phyloP scores from a whole-genome alignment of 2,329 filamentous ascomycete genomes.

The Tolypocladium nubicola region DNA sequence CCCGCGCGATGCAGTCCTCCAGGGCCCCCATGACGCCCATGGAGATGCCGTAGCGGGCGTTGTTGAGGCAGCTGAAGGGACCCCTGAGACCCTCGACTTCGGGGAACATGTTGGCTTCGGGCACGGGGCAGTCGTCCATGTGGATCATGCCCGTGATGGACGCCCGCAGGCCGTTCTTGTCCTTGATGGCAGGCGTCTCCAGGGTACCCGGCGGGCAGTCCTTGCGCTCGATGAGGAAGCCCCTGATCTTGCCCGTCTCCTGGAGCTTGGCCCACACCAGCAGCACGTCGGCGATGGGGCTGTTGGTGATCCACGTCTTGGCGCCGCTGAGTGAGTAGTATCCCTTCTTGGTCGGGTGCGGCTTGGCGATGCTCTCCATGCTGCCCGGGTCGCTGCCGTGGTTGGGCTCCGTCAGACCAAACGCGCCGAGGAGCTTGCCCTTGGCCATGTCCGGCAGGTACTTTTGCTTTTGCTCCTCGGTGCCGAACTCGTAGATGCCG shows the following conservation, averaged over 20 bases:
- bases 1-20: constrained; percentile 77
- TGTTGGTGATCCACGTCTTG: constrained; percentile 96
- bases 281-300: constrained; percentile 75
- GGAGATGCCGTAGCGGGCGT: constrained; percentile 84
- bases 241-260: constrained; percentile 85
- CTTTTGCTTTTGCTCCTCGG: constrained; percentile 77
- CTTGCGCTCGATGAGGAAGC: constrained; percentile 79
- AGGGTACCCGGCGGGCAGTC: constrained; percentile 80
- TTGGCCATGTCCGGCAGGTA: constrained; percentile 74
- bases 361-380: constrained; percentile 81
- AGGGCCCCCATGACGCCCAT: constrained; percentile 89
- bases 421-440: constrained; percentile 73
- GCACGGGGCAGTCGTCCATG: constrained; percentile 80
- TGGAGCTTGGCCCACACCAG: constrained; percentile 90
- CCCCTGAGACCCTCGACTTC: constrained; percentile 77
- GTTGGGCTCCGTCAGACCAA: constrained; percentile 86
- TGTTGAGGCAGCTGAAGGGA: constrained; percentile 91
- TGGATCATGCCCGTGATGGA: constrained; percentile 98
- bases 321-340: constrained; percentile 69
- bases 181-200: constrained; percentile 82
- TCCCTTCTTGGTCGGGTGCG: constrained; percentile 74
- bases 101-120: constrained; percentile 88
- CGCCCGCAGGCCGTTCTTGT: constrained; percentile 89
- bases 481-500: constrained; percentile 78
- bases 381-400: constrained; percentile 85